Evolutionary conservation across 306 rosid genomes (phyloP).

Genomic region (Quercus engelmannii): DNA sequence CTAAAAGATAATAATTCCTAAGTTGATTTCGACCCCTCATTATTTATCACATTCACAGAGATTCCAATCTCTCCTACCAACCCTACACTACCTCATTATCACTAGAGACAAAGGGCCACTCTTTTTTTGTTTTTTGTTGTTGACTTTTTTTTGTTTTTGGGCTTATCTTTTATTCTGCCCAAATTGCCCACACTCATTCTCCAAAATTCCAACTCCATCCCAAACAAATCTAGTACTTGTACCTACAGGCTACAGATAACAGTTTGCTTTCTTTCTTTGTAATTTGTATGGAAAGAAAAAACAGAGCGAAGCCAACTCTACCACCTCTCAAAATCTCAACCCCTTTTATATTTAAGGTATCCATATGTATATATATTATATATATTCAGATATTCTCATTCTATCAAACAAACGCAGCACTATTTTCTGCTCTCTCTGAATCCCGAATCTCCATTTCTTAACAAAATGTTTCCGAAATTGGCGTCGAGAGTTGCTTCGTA

Average conservation of each 20-base stretch:
- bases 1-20: neutral
- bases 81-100: too few species aligned
- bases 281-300: neutral
- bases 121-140: too few species aligned
- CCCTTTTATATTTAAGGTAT: neutral
- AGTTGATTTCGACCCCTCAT: neutral
- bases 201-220: constrained; percentile 1
- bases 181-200: neutral
- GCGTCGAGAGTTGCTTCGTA: neutral
- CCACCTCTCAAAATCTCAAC: neutral
- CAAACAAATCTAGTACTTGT: neutral
- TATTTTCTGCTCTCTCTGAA: neutral
- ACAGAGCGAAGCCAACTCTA: neutral
- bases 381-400: too few species aligned
- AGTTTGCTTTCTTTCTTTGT: neutral
- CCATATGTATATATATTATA: too few species aligned
- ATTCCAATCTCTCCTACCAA: too few species aligned
- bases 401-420: too few species aligned
- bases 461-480: neutral
- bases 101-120: too few species aligned
- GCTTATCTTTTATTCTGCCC: neutral
- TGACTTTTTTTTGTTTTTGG: too few species aligned
- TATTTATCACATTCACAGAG: neutral
- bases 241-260: neutral
- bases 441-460: neutral